Evolutionary conservation across 1,284 basidiomycete species (phyloP), one percentile per base, ranked within the genome.

Genomic region (Clitocybe nebularis): DNA sequence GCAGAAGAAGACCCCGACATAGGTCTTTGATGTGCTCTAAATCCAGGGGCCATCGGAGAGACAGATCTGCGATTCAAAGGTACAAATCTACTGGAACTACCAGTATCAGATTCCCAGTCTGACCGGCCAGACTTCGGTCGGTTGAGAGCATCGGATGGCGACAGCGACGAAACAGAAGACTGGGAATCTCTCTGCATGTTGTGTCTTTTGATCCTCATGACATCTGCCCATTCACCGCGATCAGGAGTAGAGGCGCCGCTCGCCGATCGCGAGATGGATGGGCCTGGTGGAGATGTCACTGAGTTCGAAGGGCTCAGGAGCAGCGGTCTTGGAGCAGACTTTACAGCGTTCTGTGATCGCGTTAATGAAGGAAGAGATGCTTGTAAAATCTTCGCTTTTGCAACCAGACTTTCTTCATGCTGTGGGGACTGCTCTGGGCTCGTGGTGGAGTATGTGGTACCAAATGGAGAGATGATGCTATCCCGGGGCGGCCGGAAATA

Each of bases 21-120:
- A 9, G 55, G 54, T 43, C 30, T 48, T 48, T 50, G 48, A 39
- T 30, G 43, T 41, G 28, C 41, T 41, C 71, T 67, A 48, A 70
- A 76, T 10, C 62, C 64, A 28, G 78, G 68, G n/a, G 82, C 81
- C 79, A 86, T 82, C 1, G 84, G 83, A 3, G 84, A 87, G 5
- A 84, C 58, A 6, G 80, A 77, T 47, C 72, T 70, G n/a, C 81
- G 75, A 54, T 82, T 81, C 21, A 89, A 54, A 16, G 75, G 73
- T 8, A 89, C 71, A 37, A 71, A 62, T 42, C 83, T 68, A 55
- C 82, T 81, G 7, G 63, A 45, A 29, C 48, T 56, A 25, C 54
- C 63, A 7, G 63, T 54, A 44, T 83, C 83, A 1, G 79, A 79
- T 19, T 82, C 81, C 52, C 68, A 65, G 32, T 76, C 78, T 16